A percentile compares a stretch with the other conserved stretches of the same genome.
phyloP scores from a whole-genome alignment of 768 basidiomycete genomes.

The Suillus spraguei region DNA sequence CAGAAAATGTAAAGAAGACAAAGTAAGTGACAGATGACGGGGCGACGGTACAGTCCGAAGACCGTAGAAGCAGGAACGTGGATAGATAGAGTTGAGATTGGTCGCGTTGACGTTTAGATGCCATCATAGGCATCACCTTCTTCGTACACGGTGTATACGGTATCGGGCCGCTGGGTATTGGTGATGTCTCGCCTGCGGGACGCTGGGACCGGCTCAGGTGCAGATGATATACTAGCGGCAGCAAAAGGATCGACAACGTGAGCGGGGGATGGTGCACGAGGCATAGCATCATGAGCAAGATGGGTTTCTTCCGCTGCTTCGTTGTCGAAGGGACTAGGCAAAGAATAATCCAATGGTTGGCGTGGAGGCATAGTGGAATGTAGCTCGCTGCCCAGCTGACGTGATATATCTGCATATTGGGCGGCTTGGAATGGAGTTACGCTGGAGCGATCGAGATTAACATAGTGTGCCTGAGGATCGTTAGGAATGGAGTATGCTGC shows the following conservation, averaged over 20 bases:
- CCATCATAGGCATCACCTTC: conserved; percentile 73
- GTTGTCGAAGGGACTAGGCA: conserved; percentile 34
- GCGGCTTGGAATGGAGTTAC: conserved; percentile 75
- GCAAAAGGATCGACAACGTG: conserved; percentile 18
- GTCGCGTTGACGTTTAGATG: conserved; percentile 41
- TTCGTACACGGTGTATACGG: conserved; percentile 56
- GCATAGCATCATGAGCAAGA: conserved; percentile 1
- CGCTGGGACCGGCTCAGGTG: conserved; percentile 17
- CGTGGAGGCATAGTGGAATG: conserved; percentile 22
- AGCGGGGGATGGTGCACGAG: conserved; percentile 38
- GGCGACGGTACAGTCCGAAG: conserved; percentile 22
- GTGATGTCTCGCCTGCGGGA: conserved; percentile 13
- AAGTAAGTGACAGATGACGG: conserved; percentile 20
- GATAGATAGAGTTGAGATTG: conserved; percentile 9
- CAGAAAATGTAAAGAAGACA: conserved; percentile 25
- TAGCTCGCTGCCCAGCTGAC: conserved; percentile 46
- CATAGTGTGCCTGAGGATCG: conserved; percentile 47
- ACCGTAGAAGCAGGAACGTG: conserved; percentile 16
- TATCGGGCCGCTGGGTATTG: conserved; percentile 42
- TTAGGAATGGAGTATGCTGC: conserved; percentile 17
- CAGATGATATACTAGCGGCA: conserved; percentile 15
- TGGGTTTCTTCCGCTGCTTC: conserved; percentile 3
- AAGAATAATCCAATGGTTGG: conserved; percentile 25
- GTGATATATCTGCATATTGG: conserved; percentile 73
- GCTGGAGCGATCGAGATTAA: conserved; percentile 67